Evolutionary conservation across 225 moss, liverwort and hornwort genomes (phyloP), one percentile per base, ranked within the genome.

Genomic region (Pseudisothecium myosuroides): DNA sequence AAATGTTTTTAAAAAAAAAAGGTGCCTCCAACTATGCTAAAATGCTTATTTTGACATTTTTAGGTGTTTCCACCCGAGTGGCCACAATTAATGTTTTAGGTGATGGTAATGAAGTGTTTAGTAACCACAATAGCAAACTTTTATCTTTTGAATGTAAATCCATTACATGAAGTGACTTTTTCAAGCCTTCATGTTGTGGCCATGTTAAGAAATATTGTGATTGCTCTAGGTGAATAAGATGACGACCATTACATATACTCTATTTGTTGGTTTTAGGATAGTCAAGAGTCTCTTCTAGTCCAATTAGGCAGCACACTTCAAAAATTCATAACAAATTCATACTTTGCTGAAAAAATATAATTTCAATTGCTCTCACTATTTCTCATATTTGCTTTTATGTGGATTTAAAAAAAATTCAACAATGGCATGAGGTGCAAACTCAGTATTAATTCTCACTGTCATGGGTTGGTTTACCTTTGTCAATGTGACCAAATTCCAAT

Each of bases 151-250:
- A 43, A 6, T 43, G 5, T 27, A 72, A 43, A 16, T 72, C 2
- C 27, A 72, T 43, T 27, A 16, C 4, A 16, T 5, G 1, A 72
- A 43, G 72, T 15, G 15, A 43, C 5, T 13, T 43, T 9, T 9
- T 27, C 9, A 43, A 5, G 43, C 27, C 16, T 43, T 43, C 27
- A 27, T 27, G 5, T 11, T 71, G 22, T 39, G n/a, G n/a, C n/a
- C n/a, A n/a, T n/a, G 4, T 69, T 24, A 68, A 2, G 5, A 71
- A 41, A 71, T 5, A 41, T 9, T 71, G 9, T 15, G 0, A 26
- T 1, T 0, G 1, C 9, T 26, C 9, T 41, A 71, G 26, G 5
- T 26, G 26, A 26, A 2, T 5, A 39, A 41, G 15, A 41, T 1
- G 2, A 41, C 15, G 24, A 41, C 14, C 5, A 15, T 45, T 41